Evolutionary conservation across 176 grass and related monocot species (phyloP).

Genomic region (Olyra latifolia): DNA sequence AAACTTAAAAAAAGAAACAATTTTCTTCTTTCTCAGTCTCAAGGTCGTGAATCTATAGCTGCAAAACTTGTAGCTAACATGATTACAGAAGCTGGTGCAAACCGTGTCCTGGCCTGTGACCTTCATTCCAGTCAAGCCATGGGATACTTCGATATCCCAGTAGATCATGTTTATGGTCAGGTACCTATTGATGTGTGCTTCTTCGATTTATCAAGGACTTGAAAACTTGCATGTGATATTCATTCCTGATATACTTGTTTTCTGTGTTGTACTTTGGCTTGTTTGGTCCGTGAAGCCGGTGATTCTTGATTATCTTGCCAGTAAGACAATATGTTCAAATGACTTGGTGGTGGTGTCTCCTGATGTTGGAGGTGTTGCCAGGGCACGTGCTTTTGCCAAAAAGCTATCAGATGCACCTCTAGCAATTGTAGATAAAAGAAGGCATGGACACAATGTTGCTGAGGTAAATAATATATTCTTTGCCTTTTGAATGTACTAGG

Average conservation of each 20-base stretch:
- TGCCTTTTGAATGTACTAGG: not conserved
- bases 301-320: constrained; percentile 96
- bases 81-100: constrained; percentile 98
- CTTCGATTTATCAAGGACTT: constrained; percentile 22
- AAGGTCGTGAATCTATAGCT: constrained; percentile 98
- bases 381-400: constrained; percentile 94
- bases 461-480: constrained; percentile 59
- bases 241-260: constrained; percentile 10
- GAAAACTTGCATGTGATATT: constrained; percentile 24
- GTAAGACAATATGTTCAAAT: constrained; percentile 82
- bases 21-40: constrained; percentile 59
- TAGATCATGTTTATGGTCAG: constrained; percentile 99
- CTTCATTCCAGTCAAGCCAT: constrained; percentile 98
- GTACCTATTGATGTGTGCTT: constrained; percentile 42
- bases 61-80: constrained; percentile 99
- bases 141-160: constrained; percentile 98
- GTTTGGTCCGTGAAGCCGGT: constrained; percentile 68
- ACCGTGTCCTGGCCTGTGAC: constrained; percentile 95
- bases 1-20: not conserved
- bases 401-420: constrained; percentile 95
- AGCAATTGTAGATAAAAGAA: constrained; percentile 98
- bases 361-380: constrained; percentile 92
- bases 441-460: constrained; percentile 91
- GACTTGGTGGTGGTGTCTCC: constrained; percentile 96
- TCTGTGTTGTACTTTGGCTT: not conserved